phyloP scores from a whole-genome alignment of 345 rosid genomes.

The Ailanthus altissimus region DNA sequence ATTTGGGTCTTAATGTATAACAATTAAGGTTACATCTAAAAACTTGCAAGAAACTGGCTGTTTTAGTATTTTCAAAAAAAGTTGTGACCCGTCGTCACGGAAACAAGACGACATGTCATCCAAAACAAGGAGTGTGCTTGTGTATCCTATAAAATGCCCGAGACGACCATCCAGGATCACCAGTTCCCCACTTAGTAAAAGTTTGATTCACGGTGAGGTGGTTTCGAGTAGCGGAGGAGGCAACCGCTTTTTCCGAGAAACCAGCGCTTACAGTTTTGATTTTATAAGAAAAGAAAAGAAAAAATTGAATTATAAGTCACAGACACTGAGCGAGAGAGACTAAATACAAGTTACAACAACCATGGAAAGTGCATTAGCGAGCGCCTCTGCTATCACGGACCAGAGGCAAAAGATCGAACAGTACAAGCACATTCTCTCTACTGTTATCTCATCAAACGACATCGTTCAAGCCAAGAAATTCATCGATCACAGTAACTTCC shows the following conservation, averaged over 20 bases:
- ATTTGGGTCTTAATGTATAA: neutral
- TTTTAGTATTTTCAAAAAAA: neutral
- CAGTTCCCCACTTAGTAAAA: neutral
- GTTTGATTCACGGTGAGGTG: neutral
- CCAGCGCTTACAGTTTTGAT: neutral
- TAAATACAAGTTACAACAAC: conserved; percentile 13
- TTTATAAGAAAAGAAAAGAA: neutral
- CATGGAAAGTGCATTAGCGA: conserved; percentile 79
- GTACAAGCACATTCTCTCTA: conserved; percentile 84
- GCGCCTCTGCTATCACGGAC: conserved; percentile 74
- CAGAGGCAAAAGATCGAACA: conserved; percentile 99
- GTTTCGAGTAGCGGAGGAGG: neutral
- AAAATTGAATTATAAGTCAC: neutral
- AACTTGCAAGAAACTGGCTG: neutral
- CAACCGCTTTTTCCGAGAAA: neutral
- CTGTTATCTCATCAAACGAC: conserved; percentile 84
- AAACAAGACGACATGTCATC: neutral
- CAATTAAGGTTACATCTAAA: neutral
- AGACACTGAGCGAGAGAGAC: conserved; percentile 11
- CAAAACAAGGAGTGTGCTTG: neutral
- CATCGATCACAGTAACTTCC: conserved; percentile 74
- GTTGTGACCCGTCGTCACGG: neutral
- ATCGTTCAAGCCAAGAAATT: conserved; percentile 75
- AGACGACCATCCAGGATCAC: neutral
- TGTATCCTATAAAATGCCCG: neutral